These are phyloP conservation scores for Cercophora newfieldiana DNA, from an alignment of 495 filamentous ascomycete genomes.

Conservation along the genomic window DNA sequence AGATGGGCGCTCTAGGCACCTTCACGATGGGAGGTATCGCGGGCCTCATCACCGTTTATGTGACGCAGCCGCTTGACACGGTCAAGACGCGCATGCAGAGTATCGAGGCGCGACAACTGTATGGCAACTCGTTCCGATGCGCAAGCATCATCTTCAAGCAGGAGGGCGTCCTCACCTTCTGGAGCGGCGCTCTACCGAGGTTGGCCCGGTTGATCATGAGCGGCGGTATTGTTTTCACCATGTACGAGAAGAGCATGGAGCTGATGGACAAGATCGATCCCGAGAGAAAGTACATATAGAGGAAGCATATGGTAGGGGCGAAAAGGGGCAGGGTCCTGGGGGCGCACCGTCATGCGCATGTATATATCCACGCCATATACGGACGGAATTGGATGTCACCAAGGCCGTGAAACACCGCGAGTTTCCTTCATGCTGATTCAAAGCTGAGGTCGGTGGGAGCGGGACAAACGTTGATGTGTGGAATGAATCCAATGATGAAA, in stretches of 20 bases:
- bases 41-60: conserved; percentile 90
- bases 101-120: conserved; percentile 78
- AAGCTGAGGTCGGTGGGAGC: too few relatives aligned
- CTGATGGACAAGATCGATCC: conserved; percentile 79
- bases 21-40: conserved; percentile 90
- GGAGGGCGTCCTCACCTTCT: conserved; percentile 87
- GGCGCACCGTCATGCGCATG: neutral
- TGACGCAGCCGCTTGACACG: conserved; percentile 89
- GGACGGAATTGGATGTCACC: conserved; percentile 5
- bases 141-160: conserved; percentile 81
- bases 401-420: neutral
- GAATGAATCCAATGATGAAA: too few relatives aligned
- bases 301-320: neutral
- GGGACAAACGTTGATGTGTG: too few relatives aligned
- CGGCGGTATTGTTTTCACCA: conserved; percentile 96
- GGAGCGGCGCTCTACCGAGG: conserved; percentile 88
- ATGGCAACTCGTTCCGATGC: conserved; percentile 88
- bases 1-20: conserved; percentile 82
- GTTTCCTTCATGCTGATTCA: too few relatives aligned
- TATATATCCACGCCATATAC: conserved; percentile 10
- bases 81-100: conserved; percentile 99
- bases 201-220: conserved; percentile 82
- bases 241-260: conserved; percentile 99
- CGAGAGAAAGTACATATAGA: conserved; percentile 76
- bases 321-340: conserved; percentile 5